Evolutionary conservation across 2,329 filamentous ascomycete species (phyloP), one percentile per base, ranked within the genome.

Genomic region (Colletotrichum tropicicola): DNA sequence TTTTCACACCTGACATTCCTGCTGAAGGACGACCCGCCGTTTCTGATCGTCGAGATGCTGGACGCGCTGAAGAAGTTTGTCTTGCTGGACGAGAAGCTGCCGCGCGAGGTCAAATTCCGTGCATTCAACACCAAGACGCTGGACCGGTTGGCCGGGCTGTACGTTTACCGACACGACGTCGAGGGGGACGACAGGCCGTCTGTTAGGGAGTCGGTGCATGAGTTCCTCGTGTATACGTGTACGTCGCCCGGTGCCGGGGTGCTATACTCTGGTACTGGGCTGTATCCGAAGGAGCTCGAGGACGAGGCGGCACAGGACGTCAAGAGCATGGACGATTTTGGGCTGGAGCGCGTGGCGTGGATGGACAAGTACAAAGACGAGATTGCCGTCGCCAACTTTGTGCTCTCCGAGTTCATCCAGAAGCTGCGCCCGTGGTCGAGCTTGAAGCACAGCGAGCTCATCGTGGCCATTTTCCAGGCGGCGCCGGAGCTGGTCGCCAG

Each of bases 401-500:
- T 89, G 1, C 80, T 99, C 3, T 90, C 93, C 13, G 89, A 93
- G 35, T 93, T 98, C 68, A 84, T 92, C 2, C 89, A 92, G 68
- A 91, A 85, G 44, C 83, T 99, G 57, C 90, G 92, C 6, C 95
- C 96, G 6, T 95, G 97, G 83, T 90, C 92, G 28, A 94, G 89
- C 77, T 84, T 88, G 32, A 87, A 91, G 66, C 94, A 99, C 73
- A 92, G 90, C 70, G 91, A 97, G 70, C 85, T 99, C 9, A 79
- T 97, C 2, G 81, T 95, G 5, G 85, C 90, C 4, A 93, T 97
- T 32, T 97, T 99, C 73, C 85, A 84, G 67, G 87, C 88, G 7
- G 92, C 91, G 0, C 95, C 97, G 1, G 96, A 98, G 77, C 84
- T 98, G 3, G 87, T 97, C 2, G 91, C 93, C 44, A 90, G 94